Conservation (phyloP, 495 filamentous ascomycete species). For the Penicillium bialowiezense region DNA sequence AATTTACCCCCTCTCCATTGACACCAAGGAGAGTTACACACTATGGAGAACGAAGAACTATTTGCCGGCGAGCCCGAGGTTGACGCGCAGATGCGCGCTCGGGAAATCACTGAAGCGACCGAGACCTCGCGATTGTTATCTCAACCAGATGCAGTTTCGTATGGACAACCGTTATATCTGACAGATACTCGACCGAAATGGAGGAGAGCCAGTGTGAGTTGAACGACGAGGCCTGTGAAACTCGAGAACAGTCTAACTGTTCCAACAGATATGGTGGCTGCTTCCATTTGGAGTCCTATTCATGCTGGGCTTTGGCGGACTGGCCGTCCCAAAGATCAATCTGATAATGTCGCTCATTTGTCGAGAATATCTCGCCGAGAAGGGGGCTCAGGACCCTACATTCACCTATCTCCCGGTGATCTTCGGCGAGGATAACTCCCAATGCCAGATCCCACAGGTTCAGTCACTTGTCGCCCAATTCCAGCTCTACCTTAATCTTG, state of each 20-base stretch:
- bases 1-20: neutral
- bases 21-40: neutral
- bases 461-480: constrained; percentile 75
- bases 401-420: constrained; percentile 63
- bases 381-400: constrained; percentile 49
- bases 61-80: constrained; percentile 21
- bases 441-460: constrained; percentile 71
- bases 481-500: constrained; percentile 66
- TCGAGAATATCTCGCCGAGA: constrained; percentile 69
- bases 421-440: constrained; percentile 62
- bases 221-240: neutral
- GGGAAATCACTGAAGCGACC: constrained; percentile 1
- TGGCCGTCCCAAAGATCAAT: constrained; percentile 75
- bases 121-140: constrained; percentile 5
- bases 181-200: constrained; percentile 15
- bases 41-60: constrained; percentile 29
- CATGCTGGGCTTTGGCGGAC: constrained; percentile 79
- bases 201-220: constrained; percentile 24
- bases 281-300: constrained; percentile 72
- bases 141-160: neutral
- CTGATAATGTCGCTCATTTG: constrained; percentile 80
- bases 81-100: constrained; percentile 13
- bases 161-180: neutral
- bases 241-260: constrained; percentile 8
- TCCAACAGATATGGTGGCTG: constrained; percentile 76